Base-by-base conservation (phyloP, 164 flowering plant species). In the Liriodendron chinense region DNA sequence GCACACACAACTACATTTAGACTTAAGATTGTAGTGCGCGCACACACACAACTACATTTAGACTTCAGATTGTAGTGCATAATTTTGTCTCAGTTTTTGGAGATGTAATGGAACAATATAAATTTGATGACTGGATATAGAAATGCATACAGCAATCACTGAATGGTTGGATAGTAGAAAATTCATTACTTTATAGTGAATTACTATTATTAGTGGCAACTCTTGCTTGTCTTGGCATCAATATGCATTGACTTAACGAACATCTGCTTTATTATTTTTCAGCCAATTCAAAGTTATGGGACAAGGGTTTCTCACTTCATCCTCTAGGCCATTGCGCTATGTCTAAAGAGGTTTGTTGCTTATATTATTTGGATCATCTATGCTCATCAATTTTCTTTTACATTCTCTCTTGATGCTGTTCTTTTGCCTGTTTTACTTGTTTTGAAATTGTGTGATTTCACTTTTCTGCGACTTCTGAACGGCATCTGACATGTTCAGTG, bases 241-340 rank as follows among this genome's bases (percentile, higher is more conserved):
- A 13, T 18, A 6, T 67, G 14, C 26, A 6, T 6, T 67, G 67
- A 14, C 43, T 2, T 67, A 18, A 63, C 43, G 10, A 20, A 1
- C 47, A 47, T 73, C 18, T 47, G 9, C 18, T 34, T 65, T 72
- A 14, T 21, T 75, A 64, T 21, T 72, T 70, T 83, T 79, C 90
- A 93, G 98, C 98, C 81, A 86, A 79, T 62, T 88, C 96, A 53
- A 87, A 86, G 72, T 76, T 78, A 73, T 93, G 94, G 97, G 83
- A 82, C 43, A 80, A 71, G 64, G 97, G 98, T 65, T 82, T 94
- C 64, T 85, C 72, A 64, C 87, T 93, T 78, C 85, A 83, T 59
- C 80, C 82, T 57, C 79, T 83, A 21, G 82, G 72, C 59, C 85
- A 78, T 69, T 77, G 68, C 18, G 72, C 62, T 75, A 70, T 89